These are phyloP conservation scores for Talaromyces liani DNA, from an alignment of 495 filamentous ascomycete genomes.

Conservation along the genomic window DNA sequence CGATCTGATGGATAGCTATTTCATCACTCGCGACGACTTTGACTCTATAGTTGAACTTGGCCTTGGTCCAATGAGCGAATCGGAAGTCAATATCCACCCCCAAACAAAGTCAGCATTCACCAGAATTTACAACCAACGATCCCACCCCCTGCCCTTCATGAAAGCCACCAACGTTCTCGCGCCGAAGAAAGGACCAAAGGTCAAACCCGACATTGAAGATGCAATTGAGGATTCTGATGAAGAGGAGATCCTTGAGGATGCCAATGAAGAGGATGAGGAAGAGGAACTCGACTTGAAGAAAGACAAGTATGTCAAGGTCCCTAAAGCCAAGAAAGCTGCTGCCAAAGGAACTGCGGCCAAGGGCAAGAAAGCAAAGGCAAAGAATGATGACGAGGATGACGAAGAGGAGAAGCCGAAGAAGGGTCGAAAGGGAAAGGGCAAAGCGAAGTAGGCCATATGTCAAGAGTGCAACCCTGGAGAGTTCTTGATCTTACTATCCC, in stretches of 20 bases:
- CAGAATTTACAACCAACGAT: conserved; percentile 74
- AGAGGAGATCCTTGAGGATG: conserved; percentile 52
- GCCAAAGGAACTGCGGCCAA: conserved; percentile 32
- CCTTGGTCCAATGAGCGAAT: conserved; percentile 72
- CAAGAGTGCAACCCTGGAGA: not conserved
- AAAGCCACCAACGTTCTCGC: conserved; percentile 74
- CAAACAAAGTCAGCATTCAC: conserved; percentile 88
- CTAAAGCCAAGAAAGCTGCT: conserved; percentile 53
- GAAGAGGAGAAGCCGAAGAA: conserved; percentile 49
- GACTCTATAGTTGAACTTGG: conserved; percentile 89
- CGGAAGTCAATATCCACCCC: conserved; percentile 66
- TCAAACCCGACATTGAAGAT: conserved; percentile 90
- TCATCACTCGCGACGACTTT: conserved; percentile 90
- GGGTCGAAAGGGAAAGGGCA: conserved; percentile 33
- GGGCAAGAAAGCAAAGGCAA: conserved; percentile 47
- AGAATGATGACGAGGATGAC: conserved; percentile 38
- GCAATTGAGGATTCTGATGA: conserved; percentile 89
- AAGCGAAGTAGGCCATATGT: conserved; percentile 24
- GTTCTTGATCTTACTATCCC: not conserved
- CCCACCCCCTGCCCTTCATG: conserved; percentile 93
- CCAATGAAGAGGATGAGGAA: conserved; percentile 54
- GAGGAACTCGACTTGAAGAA: conserved; percentile 76
- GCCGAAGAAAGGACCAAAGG: conserved; percentile 61
- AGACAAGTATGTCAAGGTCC: conserved; percentile 91
- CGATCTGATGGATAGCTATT: conserved; percentile 94